Evolutionary conservation across 2,329 filamentous ascomycete species (phyloP).

Genomic region (Furcasterigmium sp.): DNA sequence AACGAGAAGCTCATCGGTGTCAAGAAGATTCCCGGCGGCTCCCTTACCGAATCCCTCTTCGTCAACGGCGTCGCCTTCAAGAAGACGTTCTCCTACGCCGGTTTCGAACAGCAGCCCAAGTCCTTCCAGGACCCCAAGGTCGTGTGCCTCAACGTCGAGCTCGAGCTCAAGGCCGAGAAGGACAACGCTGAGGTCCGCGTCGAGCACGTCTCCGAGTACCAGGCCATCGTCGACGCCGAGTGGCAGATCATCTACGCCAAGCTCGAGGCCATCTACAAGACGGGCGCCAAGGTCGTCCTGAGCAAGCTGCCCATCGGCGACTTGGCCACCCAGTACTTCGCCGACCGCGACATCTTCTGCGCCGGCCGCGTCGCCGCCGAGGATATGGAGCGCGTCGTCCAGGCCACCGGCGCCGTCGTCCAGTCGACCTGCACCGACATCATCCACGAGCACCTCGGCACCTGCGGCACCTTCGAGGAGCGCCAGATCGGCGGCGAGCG

Average conservation of each 20-base stretch:
- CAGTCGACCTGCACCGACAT: conserved; percentile 98
- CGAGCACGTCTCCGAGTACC: conserved; percentile 97
- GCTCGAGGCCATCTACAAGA: conserved; percentile 89
- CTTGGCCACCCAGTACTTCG: conserved; percentile 95
- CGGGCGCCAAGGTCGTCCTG: conserved; percentile 93
- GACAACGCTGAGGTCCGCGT: conserved; percentile 98
- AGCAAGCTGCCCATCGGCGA: conserved; percentile 97
- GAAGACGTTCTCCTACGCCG: conserved; percentile 98
- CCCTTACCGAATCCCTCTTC: conserved; percentile 91
- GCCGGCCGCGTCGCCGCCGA: conserved; percentile 87
- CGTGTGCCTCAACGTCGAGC: conserved; percentile 93
- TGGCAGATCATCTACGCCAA: conserved; percentile 99
- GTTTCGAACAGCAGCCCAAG: conserved; percentile 99
- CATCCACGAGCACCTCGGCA: conserved; percentile 79
- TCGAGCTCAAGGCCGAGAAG: conserved; percentile 98
- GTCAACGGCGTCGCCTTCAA: conserved; percentile 99
- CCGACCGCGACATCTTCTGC: conserved; percentile 97
- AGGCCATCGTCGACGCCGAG: conserved; percentile 97
- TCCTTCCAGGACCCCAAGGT: conserved; percentile 92
- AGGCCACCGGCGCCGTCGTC: conserved; percentile 85
- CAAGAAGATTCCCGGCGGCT: conserved; percentile 97
- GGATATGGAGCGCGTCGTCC: conserved; percentile 93
- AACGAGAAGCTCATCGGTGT: conserved; percentile 97
- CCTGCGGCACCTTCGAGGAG: conserved; percentile 88
- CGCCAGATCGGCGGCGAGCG: conserved; percentile 95